Conservation (phyloP, 208 protist species). For the Leishmania martiniquensis region DNA sequence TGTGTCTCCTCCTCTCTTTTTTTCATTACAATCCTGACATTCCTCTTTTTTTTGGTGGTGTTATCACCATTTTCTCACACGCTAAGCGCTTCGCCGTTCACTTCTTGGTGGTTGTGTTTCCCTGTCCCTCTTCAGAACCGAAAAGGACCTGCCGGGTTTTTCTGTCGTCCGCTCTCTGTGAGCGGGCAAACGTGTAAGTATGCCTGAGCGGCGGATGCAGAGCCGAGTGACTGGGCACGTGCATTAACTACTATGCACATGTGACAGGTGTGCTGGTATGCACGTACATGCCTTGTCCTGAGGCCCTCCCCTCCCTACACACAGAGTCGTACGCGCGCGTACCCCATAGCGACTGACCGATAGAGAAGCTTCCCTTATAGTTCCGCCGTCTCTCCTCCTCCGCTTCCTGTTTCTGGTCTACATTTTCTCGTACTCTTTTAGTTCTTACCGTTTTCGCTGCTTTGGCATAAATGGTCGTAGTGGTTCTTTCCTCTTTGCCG, state of each 20-base stretch:
- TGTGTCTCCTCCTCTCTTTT: neutral
- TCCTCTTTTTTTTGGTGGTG: neutral
- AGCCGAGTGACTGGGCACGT: neutral
- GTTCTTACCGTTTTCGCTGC: neutral
- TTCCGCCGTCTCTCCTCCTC: neutral
- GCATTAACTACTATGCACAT: neutral
- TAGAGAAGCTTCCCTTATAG: neutral
- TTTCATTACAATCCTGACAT: neutral
- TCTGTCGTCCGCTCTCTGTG: neutral
- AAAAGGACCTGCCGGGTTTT: neutral
- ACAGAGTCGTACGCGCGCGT: neutral
- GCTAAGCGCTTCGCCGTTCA: neutral
- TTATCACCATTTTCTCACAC: slow-evolving; percentile 2
- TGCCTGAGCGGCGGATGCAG: neutral
- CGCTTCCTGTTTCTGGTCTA: neutral
- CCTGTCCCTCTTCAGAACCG: neutral
- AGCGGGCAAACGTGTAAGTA: neutral
- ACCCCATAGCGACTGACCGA: neutral
- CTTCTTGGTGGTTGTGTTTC: neutral
- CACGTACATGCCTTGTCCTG: neutral
- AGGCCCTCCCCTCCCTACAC: neutral
- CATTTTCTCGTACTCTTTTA: neutral
- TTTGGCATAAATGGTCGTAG: neutral
- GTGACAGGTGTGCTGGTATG: neutral
- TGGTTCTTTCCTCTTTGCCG: neutral